phyloP scores from a whole-genome alignment of 2,329 filamentous ascomycete genomes.

The Hymenoscyphus albidus region DNA sequence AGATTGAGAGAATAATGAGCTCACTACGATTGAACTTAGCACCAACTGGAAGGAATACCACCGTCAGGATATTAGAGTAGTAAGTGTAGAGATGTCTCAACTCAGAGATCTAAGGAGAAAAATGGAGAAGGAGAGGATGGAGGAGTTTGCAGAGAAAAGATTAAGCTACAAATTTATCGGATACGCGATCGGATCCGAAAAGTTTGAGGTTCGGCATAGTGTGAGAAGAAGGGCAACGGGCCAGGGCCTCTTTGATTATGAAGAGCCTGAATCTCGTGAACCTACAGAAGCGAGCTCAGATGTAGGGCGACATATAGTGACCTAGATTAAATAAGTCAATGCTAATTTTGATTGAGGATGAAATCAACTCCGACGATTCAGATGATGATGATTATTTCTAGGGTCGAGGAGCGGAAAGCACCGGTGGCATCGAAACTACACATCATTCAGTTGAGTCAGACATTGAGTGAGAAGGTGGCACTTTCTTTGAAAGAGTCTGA shows the following conservation, averaged over 20 bases:
- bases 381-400: too few species aligned
- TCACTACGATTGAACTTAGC: too few species aligned
- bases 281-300: too few species aligned
- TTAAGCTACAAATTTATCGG: background rate
- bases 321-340: too few species aligned
- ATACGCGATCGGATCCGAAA: background rate
- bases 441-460: too few species aligned
- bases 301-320: too few species aligned
- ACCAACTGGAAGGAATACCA: background rate
- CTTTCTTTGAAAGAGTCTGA: too few species aligned
- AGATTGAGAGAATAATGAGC: background rate
- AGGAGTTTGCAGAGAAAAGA: background rate
- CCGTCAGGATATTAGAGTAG: background rate
- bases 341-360: too few species aligned
- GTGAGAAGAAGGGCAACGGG: background rate
- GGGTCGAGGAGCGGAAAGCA: too few species aligned
- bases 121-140: background rate
- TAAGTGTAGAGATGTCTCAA: background rate
- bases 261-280: background rate
- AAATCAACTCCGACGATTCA: too few species aligned
- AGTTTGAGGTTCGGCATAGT: background rate
- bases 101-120: background rate
- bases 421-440: too few species aligned
- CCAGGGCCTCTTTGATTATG: background rate
- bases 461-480: too few species aligned